phyloP scores from a whole-genome alignment of 2,329 filamentous ascomycete genomes.

The Colletotrichum orchidophilum region DNA sequence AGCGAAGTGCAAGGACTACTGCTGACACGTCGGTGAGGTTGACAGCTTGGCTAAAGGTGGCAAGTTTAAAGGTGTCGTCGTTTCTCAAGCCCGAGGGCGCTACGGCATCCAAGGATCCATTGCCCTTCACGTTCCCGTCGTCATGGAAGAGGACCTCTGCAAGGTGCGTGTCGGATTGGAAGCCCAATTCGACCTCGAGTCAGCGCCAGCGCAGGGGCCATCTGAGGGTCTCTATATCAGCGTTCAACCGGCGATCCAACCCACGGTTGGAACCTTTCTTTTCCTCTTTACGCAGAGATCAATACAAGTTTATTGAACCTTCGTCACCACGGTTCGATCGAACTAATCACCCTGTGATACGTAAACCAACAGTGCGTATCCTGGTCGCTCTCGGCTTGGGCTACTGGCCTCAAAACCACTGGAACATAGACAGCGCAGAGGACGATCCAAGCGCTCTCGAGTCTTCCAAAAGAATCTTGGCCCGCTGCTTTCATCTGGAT shows the following conservation, averaged over 20 bases:
- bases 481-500: background rate
- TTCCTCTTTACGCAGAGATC: too few relatives aligned
- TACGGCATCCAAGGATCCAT: background rate
- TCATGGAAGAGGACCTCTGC: background rate
- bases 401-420: background rate
- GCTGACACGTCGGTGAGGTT: background rate
- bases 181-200: too few relatives aligned
- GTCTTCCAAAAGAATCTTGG: background rate
- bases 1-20: background rate
- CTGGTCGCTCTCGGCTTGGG: background rate
- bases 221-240: too few relatives aligned
- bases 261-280: too few relatives aligned
- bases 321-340: too few relatives aligned
- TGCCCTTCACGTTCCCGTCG: background rate
- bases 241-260: too few relatives aligned
- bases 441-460: background rate
- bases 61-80: background rate
- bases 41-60: background rate
- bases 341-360: too few relatives aligned
- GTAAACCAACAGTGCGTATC: too few relatives aligned
- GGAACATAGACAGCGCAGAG: background rate
- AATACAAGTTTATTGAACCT: too few relatives aligned
- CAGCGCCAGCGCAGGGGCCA: too few relatives aligned
- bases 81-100: background rate
- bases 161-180: background rate